Evolutionary conservation across 441 rosid genomes (phyloP), one percentile per base, ranked within the genome.

Genomic region (Arabidopsis lyrata): DNA sequence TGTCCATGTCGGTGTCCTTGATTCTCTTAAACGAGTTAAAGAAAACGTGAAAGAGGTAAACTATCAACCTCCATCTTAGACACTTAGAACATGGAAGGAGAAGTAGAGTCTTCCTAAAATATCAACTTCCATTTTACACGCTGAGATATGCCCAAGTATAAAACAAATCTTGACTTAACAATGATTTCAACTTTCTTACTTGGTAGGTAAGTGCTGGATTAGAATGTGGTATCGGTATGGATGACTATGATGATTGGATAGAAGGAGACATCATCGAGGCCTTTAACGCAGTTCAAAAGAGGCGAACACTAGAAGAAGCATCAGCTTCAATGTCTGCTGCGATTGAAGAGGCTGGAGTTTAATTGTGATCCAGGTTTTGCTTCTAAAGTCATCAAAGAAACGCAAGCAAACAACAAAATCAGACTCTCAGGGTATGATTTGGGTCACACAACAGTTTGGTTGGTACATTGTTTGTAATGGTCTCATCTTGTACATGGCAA

Each of bases 241-340:
- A 85, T 42, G 90, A 83, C 76, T 95, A 75, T 5, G 86, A 86
- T 13, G 85, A 86, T 54, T 95, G 90, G 93, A 85, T 82, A 78
- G 96, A 85, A 81, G 96, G 99, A 66, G 97, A 95, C 77, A 58
- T 61, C 54, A n/a, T 95, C 0, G 90, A 88, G 80, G 95, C 92
- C 64, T 95, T 87, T 80, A 85, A 85, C 81, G 70, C 81, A 0
- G 85, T 91, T 69, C 84, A 87, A 78, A 95, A 88, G 87, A 88
- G 83, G 81, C 86, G 99, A 53, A 92, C 97, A 12, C 86, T 95
- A 20, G 99, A 92, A 83, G 98, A 95, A 80, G 97, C 99, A 68
- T 92, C 98, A 0, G 97, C 99, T 70, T 87, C 96, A 38, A 87
- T 95, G 94, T 81, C 95, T 60, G 96, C 96, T 48, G 97, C 96